phyloP scores from a whole-genome alignment of 148 eudicot species.

The Amaranthus hypochondriacus region DNA sequence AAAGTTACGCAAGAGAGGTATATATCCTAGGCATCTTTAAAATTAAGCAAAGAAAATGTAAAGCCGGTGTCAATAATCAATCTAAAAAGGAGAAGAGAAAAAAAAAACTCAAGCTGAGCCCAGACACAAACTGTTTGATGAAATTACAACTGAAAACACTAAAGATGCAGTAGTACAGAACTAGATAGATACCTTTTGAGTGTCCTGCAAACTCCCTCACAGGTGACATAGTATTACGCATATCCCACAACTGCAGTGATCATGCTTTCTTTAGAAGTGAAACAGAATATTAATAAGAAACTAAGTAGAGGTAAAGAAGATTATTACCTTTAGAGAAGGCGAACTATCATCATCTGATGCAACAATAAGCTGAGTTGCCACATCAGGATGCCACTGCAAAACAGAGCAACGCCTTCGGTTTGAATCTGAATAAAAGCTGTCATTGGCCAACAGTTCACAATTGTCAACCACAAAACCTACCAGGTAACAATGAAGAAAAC shows the following conservation, averaged over 20 bases:
- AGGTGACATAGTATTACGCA: slow-evolving; percentile 81
- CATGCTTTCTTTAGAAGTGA: slow-evolving; percentile 10
- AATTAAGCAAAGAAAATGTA: too few species aligned
- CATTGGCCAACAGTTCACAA: slow-evolving; percentile 18
- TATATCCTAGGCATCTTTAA: too few species aligned
- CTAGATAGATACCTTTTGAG: slow-evolving; percentile 61
- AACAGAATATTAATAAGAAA: not conserved
- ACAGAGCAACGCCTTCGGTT: slow-evolving; percentile 81
- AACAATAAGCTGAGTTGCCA: slow-evolving; percentile 83
- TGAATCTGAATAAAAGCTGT: slow-evolving; percentile 79
- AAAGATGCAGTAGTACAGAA: not conserved
- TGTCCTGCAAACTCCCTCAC: slow-evolving; percentile 87
- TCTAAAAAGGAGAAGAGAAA: too few species aligned
- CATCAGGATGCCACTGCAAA: slow-evolving; percentile 96
- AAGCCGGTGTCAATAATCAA: too few species aligned
- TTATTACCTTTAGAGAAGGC: slow-evolving; percentile 70
- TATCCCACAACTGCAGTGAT: slow-evolving; percentile 84
- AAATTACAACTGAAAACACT: not conserved
- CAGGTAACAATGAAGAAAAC: not conserved
- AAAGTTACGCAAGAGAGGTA: too few species aligned
- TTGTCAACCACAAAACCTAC: not conserved
- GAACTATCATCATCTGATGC: slow-evolving; percentile 97
- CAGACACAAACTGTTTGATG: not conserved
- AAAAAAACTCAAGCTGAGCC: too few species aligned
- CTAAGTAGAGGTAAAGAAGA: not conserved